Evolutionary conservation across 129 eudicot genomes (phyloP).

Genomic region (Glebionis coronaria): DNA sequence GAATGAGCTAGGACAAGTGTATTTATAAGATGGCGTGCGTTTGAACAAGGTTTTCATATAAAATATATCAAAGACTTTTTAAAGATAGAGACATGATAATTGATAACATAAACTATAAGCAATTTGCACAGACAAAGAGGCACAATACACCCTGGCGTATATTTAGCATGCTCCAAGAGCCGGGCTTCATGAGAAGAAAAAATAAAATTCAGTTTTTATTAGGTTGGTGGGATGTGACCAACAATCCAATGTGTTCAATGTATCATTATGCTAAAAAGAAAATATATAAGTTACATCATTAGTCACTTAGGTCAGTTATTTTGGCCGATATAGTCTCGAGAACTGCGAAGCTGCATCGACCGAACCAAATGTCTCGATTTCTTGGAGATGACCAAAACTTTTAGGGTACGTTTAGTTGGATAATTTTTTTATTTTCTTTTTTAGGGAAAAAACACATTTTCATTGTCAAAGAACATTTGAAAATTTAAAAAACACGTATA

Average conservation of each 20-base stretch:
- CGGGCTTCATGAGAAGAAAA: slow-evolving; percentile 5
- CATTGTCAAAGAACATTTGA: too few relatives aligned
- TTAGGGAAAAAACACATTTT: too few relatives aligned
- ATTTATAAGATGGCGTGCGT: not conserved
- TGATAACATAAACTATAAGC: slow-evolving; percentile 11
- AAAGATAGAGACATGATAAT: slow-evolving; percentile 10
- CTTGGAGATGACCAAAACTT: too few relatives aligned
- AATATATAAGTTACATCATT: too few relatives aligned
- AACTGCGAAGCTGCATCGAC: too few relatives aligned
- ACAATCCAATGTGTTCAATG: not conserved
- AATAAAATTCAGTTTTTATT: not conserved
- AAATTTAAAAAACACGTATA: too few relatives aligned
- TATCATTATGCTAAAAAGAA: too few relatives aligned
- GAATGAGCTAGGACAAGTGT: not conserved
- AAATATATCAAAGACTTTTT: not conserved
- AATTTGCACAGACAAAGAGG: not conserved
- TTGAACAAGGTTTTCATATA: not conserved
- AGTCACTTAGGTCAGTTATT: too few relatives aligned
- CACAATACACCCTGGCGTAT: slow-evolving; percentile 11
- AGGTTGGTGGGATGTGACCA: slow-evolving; percentile 7
- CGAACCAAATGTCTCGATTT: too few relatives aligned
- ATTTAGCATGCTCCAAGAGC: slow-evolving; percentile 8
- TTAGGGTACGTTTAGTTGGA: too few relatives aligned
- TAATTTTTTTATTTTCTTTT: too few relatives aligned
- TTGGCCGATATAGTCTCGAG: too few relatives aligned